Evolutionary conservation across 148 eudicot genomes (phyloP).

Genomic region (Chenopodium formosanum): DNA sequence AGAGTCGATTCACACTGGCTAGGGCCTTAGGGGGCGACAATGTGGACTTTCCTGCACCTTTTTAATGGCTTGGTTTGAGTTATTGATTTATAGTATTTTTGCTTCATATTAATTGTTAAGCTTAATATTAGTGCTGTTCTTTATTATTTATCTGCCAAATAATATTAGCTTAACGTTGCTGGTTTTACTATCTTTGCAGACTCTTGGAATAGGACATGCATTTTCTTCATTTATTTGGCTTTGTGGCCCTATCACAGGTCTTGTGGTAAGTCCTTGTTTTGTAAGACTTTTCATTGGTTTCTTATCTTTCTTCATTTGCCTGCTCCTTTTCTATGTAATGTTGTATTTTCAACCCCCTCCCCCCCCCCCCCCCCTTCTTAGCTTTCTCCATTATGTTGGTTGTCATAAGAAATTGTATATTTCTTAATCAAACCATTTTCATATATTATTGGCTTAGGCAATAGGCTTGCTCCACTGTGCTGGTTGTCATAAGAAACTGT

Average conservation of each 20-base stretch:
- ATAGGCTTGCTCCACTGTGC: too few species aligned
- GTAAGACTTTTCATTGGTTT: neutral
- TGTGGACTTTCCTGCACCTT: conserved; percentile 7
- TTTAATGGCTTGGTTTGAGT: neutral
- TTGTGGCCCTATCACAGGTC: conserved; percentile 98
- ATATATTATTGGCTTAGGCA: too few species aligned
- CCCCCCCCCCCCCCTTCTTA: neutral
- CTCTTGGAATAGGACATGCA: conserved; percentile 92
- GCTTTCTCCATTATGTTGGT: neutral
- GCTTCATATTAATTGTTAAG: neutral
- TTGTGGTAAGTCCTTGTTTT: conserved; percentile 71
- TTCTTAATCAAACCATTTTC: too few species aligned
- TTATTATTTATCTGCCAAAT: neutral
- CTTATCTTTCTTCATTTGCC: neutral
- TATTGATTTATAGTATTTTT: neutral
- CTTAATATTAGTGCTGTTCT: neutral
- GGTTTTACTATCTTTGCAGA: conserved; percentile 52
- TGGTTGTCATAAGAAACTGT: too few species aligned
- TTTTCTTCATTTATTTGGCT: conserved; percentile 99
- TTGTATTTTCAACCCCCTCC: too few species aligned
- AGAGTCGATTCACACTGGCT: neutral
- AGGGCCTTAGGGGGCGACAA: too few species aligned
- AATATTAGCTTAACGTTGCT: conserved; percentile 18
- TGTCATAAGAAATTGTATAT: too few species aligned
- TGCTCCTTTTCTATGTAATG: neutral